A percentile compares a stretch with the other conserved stretches of the same genome.
phyloP scores from a whole-genome alignment of 345 rosid species.

The Raphanus raphanistrum region DNA sequence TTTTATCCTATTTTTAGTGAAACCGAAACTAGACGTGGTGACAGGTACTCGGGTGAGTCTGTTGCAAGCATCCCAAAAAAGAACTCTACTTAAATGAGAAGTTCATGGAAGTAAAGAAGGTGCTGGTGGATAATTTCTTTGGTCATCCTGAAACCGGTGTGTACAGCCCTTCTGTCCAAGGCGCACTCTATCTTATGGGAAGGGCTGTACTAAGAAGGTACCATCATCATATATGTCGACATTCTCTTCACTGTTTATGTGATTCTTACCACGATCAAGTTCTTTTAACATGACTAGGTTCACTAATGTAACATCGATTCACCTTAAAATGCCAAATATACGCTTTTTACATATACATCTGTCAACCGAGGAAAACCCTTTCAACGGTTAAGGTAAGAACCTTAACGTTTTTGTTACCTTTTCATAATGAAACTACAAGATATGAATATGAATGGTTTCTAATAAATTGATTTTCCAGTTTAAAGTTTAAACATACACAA shows the following conservation, averaged over 20 bases:
- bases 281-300: constrained; percentile 52
- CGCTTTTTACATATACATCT: constrained; percentile 86
- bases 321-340: constrained; percentile 83
- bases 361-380: constrained; percentile 62
- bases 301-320: constrained; percentile 60
- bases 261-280: neutral
- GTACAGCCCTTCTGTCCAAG: constrained; percentile 88
- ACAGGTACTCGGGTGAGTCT: constrained; percentile 72
- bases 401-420: neutral
- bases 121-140: constrained; percentile 62
- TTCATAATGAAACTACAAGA: neutral
- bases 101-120: constrained; percentile 61
- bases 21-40: constrained; percentile 3
- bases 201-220: constrained; percentile 74
- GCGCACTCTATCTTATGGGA: constrained; percentile 81
- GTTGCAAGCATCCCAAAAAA: constrained; percentile 53
- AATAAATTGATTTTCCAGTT: constrained; percentile 54
- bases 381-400: constrained; percentile 70
- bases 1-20: neutral
- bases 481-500: constrained; percentile 2
- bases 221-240: constrained; percentile 3
- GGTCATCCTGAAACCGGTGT: constrained; percentile 82
- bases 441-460: neutral
- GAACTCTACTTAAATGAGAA: constrained; percentile 64
- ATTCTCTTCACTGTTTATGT: neutral